Base-by-base conservation (phyloP, 305 asterid genomes). In the Solanum chacoense region DNA sequence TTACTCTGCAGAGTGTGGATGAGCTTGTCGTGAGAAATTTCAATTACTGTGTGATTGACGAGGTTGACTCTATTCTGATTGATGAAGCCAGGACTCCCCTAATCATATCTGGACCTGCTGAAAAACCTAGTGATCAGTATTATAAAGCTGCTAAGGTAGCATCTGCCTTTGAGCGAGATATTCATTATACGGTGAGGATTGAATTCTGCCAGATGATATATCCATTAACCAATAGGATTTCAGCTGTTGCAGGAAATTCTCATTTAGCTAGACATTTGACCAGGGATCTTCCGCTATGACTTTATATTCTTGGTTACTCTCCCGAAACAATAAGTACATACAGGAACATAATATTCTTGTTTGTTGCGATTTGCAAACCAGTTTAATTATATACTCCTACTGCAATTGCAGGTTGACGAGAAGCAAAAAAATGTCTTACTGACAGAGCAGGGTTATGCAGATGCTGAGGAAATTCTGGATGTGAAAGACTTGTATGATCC, bases 81-180 rank as follows among this genome's bases (percentile, higher is more conserved):
- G 99, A 97, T 92, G 99, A 97, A 94, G 99, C 99, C 92, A 95
- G 99, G 93, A 96, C 99, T 87, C 99, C 99, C 87, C 99, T 97
- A 85, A 97, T 97, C 92, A 97, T 97, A 94, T 97, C 99, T 45
- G 99, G 99, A 87, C 95, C 98, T 87, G 99, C 99, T 42, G 99
- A 97, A 90, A 97, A 91, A 89, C 99, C 98, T 90, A 97, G 99
- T 89, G 99, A 96, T 88, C 96, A 93, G 50, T 97, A 97, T 93
- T 96, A 94, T 87, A 97, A 97, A 96, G 98, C 99, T 92, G 98
- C 99, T 89, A 97, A 95, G 93, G 94, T 97, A 37, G 99, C 99
- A 80, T 90, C 95, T 73, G 98, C 99, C 88, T 97, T 96, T 91
- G 98, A 94, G 93, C 93, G 94, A 90, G 98, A 94, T 89, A 91